Evolutionary conservation across 768 basidiomycete species (phyloP).

Genomic region (Tricholoma matsutake): DNA sequence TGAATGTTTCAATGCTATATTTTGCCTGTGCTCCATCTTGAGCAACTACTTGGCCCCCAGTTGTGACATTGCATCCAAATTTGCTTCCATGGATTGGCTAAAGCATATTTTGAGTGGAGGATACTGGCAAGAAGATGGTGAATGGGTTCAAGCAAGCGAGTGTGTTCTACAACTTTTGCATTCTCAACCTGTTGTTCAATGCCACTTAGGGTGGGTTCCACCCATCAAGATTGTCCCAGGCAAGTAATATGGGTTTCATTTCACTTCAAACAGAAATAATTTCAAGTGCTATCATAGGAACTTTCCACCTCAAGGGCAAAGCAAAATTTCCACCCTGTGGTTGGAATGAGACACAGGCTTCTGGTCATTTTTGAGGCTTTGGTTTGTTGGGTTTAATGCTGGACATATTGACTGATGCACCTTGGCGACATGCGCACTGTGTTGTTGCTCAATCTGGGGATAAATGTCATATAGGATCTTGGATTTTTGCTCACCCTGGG

Average conservation of each 20-base stretch:
- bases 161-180: conserved; percentile 13
- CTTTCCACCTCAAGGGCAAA: conserved; percentile 5
- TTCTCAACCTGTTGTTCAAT: conserved; percentile 13
- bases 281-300: background rate
- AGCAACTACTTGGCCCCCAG: conserved; percentile 39
- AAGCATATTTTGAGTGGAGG: conserved; percentile 29
- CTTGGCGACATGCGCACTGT: too few species aligned
- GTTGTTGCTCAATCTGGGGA: too few species aligned
- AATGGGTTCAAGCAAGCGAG: conserved; percentile 17
- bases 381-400: too few species aligned
- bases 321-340: background rate
- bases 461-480: too few species aligned
- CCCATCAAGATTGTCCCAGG: background rate
- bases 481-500: too few species aligned
- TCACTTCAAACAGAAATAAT: background rate
- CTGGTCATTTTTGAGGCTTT: background rate
- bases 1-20: conserved; percentile 38
- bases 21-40: conserved; percentile 29
- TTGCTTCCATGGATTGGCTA: conserved; percentile 24
- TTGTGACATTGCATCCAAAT: conserved; percentile 26
- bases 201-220: conserved; percentile 16
- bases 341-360: background rate
- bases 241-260: background rate
- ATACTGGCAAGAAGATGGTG: conserved; percentile 18
- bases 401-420: too few species aligned